Percentiles rank a stretch among this genome's conserved stretches.
These are phyloP conservation scores for Neospermospora avenae DNA, from an alignment of 2,329 filamentous ascomycete genomes.

Conservation along the genomic window DNA sequence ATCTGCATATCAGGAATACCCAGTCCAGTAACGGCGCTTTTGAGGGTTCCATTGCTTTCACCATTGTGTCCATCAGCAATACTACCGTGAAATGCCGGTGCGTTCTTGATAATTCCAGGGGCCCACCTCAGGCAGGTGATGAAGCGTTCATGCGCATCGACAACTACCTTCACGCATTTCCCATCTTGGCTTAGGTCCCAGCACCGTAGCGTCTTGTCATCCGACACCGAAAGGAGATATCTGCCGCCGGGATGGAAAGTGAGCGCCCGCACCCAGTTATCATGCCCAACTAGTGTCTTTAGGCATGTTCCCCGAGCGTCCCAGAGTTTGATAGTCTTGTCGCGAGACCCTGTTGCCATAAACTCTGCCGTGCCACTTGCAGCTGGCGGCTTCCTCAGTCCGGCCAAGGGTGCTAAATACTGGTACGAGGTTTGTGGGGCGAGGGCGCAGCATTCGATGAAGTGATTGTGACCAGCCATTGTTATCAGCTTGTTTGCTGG, in stretches of 20 bases:
- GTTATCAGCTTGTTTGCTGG: constrained; percentile 62
- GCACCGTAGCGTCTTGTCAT: constrained; percentile 89
- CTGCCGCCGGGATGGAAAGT: constrained; percentile 91
- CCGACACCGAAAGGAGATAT: constrained; percentile 81
- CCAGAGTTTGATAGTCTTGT: constrained; percentile 90
- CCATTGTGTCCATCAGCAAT: too few relatives aligned
- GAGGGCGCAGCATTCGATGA: constrained; percentile 80
- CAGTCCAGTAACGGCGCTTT: too few relatives aligned
- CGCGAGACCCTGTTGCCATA: constrained; percentile 81
- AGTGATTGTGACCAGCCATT: constrained; percentile 81
- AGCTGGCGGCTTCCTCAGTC: constrained; percentile 77
- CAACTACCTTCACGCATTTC: constrained; percentile 79
- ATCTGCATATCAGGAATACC: too few relatives aligned
- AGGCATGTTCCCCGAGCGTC: constrained; percentile 79
- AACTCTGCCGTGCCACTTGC: constrained; percentile 76
- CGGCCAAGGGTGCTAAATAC: constrained; percentile 74
- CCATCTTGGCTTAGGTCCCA: constrained; percentile 91
- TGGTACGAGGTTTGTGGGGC: constrained; percentile 76
- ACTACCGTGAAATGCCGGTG: too few relatives aligned
- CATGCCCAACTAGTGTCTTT: constrained; percentile 81
- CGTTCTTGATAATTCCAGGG: too few relatives aligned
- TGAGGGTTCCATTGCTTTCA: too few relatives aligned
- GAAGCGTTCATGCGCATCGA: constrained; percentile 77
- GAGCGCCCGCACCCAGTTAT: constrained; percentile 87
- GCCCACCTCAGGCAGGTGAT: constrained; percentile 63